phyloP scores from a whole-genome alignment of 106 monocot genomes.

The Apostasia ramifera region DNA sequence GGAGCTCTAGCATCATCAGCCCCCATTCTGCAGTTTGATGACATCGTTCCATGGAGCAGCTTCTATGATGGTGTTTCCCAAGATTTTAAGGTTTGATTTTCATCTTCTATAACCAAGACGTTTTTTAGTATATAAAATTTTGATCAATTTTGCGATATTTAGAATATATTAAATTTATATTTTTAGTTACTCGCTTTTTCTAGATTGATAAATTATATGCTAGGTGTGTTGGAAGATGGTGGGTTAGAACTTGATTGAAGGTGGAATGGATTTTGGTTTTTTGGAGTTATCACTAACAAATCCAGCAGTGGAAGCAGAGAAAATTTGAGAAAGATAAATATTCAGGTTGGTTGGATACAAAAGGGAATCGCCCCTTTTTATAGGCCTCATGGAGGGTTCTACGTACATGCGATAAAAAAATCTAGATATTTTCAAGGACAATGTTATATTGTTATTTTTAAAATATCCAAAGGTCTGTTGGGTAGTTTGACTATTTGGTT shows the following conservation, averaged over 20 bases:
- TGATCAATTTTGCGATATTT: background rate
- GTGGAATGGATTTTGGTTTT: too few relatives aligned
- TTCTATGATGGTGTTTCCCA: constrained; percentile 90
- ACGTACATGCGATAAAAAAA: too few relatives aligned
- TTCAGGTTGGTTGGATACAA: too few relatives aligned
- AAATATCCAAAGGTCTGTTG: too few relatives aligned
- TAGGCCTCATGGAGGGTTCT: too few relatives aligned
- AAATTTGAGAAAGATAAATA: too few relatives aligned
- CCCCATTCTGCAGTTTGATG: constrained; percentile 85
- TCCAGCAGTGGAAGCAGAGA: too few relatives aligned
- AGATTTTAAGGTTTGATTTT: constrained; percentile 62
- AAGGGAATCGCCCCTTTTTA: too few relatives aligned
- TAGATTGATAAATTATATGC: background rate
- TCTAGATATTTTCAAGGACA: too few relatives aligned
- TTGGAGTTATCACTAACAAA: too few relatives aligned
- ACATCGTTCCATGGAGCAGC: constrained; percentile 67
- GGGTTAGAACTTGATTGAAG: background rate
- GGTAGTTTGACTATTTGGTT: too few relatives aligned
- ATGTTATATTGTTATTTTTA: too few relatives aligned
- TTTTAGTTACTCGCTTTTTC: background rate
- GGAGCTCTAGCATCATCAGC: constrained; percentile 93
- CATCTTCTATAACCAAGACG: background rate
- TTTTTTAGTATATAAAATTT: background rate
- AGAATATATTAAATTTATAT: background rate
- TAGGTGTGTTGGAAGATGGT: background rate